Evolutionary conservation across 768 basidiomycete genomes (phyloP), one percentile per base, ranked within the genome.

Genomic region (Cystobasidium onofrii): DNA sequence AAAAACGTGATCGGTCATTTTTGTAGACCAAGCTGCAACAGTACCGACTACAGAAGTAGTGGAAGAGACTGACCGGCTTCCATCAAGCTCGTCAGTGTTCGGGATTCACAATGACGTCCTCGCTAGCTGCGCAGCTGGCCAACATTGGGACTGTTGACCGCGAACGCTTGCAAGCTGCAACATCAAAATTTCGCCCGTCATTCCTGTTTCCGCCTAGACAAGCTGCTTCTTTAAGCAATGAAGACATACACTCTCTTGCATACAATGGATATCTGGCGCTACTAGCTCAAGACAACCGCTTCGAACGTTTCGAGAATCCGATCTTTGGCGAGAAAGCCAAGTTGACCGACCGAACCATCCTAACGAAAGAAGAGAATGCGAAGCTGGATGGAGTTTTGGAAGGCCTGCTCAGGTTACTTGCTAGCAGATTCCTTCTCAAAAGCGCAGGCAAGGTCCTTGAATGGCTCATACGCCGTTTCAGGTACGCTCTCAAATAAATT

Each of bases 381-480:
- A 84, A 86, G 75, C 82, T 99, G 77, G 86, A 94, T 80, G 80
- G 72, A 20, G 81, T 83, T 2, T 83, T 98, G 71, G 83, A 84
- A 25, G 83, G 82, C 7, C 89, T 91, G 77, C 78, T 97, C 54
- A 81, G 85, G 50, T 80, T 88, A 52, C 83, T 99, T 18, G 90
- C 91, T 1, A 88, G 88, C 10, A 90, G 89, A 84, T 81, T 98
- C 52, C 84, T 92, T 82, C 88, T 95, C 46, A 83, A 86, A 39
- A 89, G 91, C 0, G 86, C 91, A 0, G 88, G 87, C 23, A 92
- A 89, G 80, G 86, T 91, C 10, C 79, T 99, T 31, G 96, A 99
- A 79, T 99, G 95, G 95, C 85, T 98, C 29, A 91, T 98, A 1
- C 84, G 91, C 78, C 84, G 93, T 72, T 96, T 97, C 82, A 88